Evolutionary conservation across 495 filamentous ascomycete species (phyloP).

Genomic region (Penicillium coffeae): DNA sequence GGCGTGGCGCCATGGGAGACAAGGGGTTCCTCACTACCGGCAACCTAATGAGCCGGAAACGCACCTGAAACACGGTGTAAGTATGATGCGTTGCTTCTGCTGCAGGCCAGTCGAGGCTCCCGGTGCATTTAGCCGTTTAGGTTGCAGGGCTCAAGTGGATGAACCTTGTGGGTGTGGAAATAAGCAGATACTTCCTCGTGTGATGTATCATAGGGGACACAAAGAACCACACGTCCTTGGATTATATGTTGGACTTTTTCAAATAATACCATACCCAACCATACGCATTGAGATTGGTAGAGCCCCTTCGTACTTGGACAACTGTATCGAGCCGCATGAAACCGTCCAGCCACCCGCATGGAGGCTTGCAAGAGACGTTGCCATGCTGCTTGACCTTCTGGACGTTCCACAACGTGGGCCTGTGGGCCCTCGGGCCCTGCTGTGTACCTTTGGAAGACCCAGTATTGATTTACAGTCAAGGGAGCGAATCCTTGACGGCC

Average conservation of each 20-base stretch:
- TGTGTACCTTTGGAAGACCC: not conserved
- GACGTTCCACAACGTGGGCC: not conserved
- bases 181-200: no score
- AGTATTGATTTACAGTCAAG: not conserved
- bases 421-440: not conserved
- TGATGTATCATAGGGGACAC: no score
- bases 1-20: conserved; percentile 88
- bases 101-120: conserved; percentile 11
- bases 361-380: conserved; percentile 9
- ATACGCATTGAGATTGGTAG: no score
- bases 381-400: conserved; percentile 14
- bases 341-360: conserved; percentile 16
- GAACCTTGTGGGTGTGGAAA: no score
- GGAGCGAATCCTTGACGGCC: no score
- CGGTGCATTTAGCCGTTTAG: conserved; percentile 15
- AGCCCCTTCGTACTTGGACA: no score
- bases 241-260: no score
- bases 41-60: conserved; percentile 64
- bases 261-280: no score
- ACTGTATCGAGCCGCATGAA: conserved; percentile 11
- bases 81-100: not conserved
- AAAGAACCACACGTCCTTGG: no score
- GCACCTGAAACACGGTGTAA: conserved; percentile 34
- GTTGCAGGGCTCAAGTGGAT: conserved; percentile 12
- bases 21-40: conserved; percentile 82